Conservation (phyloP, 2,329 filamentous ascomycete genomes). For the Fusarium chuoi region DNA sequence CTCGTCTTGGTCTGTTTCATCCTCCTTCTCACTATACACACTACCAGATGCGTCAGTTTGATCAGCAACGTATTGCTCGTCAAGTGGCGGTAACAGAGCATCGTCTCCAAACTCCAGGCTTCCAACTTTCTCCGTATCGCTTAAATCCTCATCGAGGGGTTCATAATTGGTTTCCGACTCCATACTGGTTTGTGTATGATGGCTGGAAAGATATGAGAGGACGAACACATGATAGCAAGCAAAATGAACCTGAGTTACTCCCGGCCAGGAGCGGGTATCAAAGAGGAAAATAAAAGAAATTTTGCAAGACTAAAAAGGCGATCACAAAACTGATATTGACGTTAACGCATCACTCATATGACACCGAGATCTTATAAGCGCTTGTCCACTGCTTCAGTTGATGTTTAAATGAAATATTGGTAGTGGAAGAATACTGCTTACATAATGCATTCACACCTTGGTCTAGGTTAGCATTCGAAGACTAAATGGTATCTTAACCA, state of each 20-base stretch:
- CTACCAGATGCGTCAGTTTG: constrained; percentile 21
- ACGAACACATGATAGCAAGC: constrained; percentile 46
- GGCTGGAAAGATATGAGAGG: constrained; percentile 32
- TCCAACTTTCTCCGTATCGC: neutral
- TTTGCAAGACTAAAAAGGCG: neutral
- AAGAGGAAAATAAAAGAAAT: neutral
- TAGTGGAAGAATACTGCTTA: constrained; percentile 26
- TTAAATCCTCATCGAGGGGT: constrained; percentile 27
- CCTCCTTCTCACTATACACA: constrained; percentile 25
- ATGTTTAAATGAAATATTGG: neutral
- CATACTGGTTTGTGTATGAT: constrained; percentile 44
- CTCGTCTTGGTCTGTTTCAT: constrained; percentile 8
- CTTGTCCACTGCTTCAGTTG: neutral
- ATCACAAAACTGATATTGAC: neutral
- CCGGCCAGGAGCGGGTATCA: constrained; percentile 8
- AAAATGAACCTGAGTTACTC: neutral
- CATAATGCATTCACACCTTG: constrained; percentile 21
- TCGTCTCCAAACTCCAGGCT: constrained; percentile 19
- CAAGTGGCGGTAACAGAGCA: neutral
- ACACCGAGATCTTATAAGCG: neutral
- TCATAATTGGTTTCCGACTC: constrained; percentile 43
- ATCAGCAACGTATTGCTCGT: constrained; percentile 5
- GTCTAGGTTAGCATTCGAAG: neutral
- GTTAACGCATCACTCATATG: constrained; percentile 16
- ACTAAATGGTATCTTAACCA: neutral